Base-by-base conservation (phyloP, 495 filamentous ascomycete genomes). In the Aspergillus haitiensis region DNA sequence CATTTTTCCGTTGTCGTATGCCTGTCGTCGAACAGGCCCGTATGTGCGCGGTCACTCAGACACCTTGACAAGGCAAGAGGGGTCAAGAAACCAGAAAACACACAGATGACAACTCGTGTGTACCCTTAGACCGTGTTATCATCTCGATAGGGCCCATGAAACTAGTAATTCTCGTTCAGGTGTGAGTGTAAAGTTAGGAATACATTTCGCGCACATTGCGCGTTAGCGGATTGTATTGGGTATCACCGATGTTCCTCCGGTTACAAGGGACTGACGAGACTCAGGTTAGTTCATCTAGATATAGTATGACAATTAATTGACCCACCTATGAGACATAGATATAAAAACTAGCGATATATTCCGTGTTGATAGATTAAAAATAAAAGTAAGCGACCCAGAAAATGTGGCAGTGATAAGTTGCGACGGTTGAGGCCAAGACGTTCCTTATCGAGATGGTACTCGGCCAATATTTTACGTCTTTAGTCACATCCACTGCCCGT, bases 1-100 rank as follows among this genome's bases (percentile, higher is more conserved):
- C 76, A 80, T 80, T 51, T 56, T 76, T 61, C 49, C 56, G 51
- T 59, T 52, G 44, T 64, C 57, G 48, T 46, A 42, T 52, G 48
- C 60, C 46, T 7, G 15, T 49, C 59, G 57, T 59, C 56, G 47
- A 65, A 67, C 58, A 33, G 59, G 56, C 51, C 66, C 18, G 39
- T 51, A 16, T 36, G 18, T 64, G 34, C 11, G 49, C 8, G 47
- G n/a, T 50, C 47, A 50, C 31, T 55, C 47, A 59, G 46, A 7
- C 39, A 44, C 52, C 51, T 50, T 54, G 46, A 44, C 52, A n/a
- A 37, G 13, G 35, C 37, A 55, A 53, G n/a, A 44, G 49, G 33
- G 37, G 48, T 64, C 62, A 60, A 49, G 50, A 56, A 15, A 45
- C 39, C 56, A 59, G 54, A 50, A 47, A 52, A 47, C 44, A 36